Base-by-base conservation (phyloP, 495 filamentous ascomycete genomes). In the Tricharina praecox region DNA sequence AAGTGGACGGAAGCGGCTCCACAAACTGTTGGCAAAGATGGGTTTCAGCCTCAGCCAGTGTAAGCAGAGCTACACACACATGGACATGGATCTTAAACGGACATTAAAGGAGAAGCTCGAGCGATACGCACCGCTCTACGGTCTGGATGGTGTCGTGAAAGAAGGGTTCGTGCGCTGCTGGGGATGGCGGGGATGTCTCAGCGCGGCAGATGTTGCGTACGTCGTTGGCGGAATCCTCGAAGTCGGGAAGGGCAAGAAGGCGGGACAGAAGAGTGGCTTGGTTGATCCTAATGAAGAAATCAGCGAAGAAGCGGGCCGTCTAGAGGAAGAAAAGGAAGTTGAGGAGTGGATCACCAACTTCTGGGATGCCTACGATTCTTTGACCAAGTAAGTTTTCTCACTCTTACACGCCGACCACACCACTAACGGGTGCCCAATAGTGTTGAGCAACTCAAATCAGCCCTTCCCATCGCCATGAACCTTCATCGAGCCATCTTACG, bases 101-200 rank as follows among this genome's bases (percentile, higher is more conserved):
- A 82, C 81, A 10, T 67, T 97, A 19, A 77, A 87, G n/a, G 71
- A 79, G 41, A 80, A 88, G 37, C 68, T 97, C 1, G 70, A 93
- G 30, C 86, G 84, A 50, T 94, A 93, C 55, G 85, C 85, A 0
- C 81, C 85, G 1, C 66, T 86, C 50, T 96, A 95, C 63, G 85
- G 87, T 23, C 70, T 97, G 8, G 85, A 95, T 56, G 92, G 85
- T 18, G 72, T 97, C 40, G 86, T 96, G 2, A 88, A 87, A 2
- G 94, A 92, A 83, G 92, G 90, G 1, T 97, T 96, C 59, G 88
- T 97, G 15, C 74, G 87, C 30, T 90, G 82, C 60, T 97, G 90
- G 90, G 90, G 90, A 15, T 97, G 86, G 87, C 83, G 86, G 60
- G 90, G 86, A 0, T 93, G 86, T 35, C 71, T 96, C 1, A 86